Percentiles rank a stretch among this genome's conserved stretches.
phyloP scores from a whole-genome alignment of 2,329 filamentous ascomycete genomes.

The Ophiostoma montium region DNA sequence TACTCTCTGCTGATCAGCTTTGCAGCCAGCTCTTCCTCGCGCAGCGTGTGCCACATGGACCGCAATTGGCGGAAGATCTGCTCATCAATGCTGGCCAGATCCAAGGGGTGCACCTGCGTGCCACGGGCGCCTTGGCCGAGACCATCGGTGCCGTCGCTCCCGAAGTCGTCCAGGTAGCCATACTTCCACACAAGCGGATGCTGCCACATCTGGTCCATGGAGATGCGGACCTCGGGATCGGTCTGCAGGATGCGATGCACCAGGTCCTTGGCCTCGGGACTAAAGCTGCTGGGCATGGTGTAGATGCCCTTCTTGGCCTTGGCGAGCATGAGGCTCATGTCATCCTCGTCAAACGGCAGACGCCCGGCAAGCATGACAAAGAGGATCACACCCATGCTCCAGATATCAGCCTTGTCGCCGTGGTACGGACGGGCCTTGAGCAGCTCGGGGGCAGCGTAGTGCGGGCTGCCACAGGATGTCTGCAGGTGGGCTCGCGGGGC shows the following conservation, averaged over 20 bases:
- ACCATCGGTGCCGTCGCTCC: slow-evolving; percentile 35
- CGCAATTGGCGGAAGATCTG: slow-evolving; percentile 76
- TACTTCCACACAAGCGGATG: slow-evolving; percentile 82
- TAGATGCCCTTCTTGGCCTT: slow-evolving; percentile 47
- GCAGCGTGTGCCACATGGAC: slow-evolving; percentile 81
- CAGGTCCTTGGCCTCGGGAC: slow-evolving; percentile 58
- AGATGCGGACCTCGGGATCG: slow-evolving; percentile 66
- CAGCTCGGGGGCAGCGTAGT: slow-evolving; percentile 91
- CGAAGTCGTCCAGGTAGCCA: slow-evolving; percentile 56
- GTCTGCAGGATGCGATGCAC: slow-evolving; percentile 66
- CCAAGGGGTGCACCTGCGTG: slow-evolving; percentile 42
- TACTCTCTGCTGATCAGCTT: slow-evolving; percentile 54
- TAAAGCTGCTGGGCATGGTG: slow-evolving; percentile 48
- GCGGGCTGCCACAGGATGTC: slow-evolving; percentile 89
- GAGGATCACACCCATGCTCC: slow-evolving; percentile 84
- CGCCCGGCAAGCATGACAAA: slow-evolving; percentile 75
- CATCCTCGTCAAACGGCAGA: slow-evolving; percentile 65
- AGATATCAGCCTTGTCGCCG: slow-evolving; percentile 79
- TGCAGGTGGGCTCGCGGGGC: slow-evolving; percentile 63
- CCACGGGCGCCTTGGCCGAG: slow-evolving; percentile 42
- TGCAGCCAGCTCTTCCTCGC: slow-evolving; percentile 54
- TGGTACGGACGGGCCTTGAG: slow-evolving; percentile 65
- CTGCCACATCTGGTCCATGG: slow-evolving; percentile 67
- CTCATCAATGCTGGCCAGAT: slow-evolving; percentile 56
- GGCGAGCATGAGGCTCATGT: slow-evolving; percentile 47